Conservation (phyloP, 176 grass and related monocot species). For the Avena sativa region DNA sequence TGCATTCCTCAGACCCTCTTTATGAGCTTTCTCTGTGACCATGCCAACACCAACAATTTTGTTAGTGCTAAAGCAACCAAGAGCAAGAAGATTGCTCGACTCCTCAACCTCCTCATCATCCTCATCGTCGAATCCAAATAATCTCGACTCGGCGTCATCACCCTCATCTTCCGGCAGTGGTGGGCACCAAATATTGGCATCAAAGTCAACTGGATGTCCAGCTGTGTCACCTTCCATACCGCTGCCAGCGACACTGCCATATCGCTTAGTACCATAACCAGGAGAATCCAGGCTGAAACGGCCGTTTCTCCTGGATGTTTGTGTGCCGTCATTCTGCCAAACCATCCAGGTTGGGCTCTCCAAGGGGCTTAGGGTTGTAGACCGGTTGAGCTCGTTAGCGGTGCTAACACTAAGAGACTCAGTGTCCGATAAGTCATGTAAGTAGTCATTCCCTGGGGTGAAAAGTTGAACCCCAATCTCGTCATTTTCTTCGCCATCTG, state of each 20-base stretch:
- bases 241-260: background rate
- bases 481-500: constrained; percentile 53
- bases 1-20: constrained; percentile 57
- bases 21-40: constrained; percentile 50
- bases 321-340: constrained; percentile 39
- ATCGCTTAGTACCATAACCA: constrained; percentile 39
- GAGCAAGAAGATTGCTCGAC: constrained; percentile 45
- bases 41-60: constrained; percentile 31
- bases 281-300: constrained; percentile 57
- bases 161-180: constrained; percentile 63
- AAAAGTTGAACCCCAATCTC: constrained; percentile 70
- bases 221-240: constrained; percentile 33
- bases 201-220: constrained; percentile 49
- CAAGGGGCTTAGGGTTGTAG: constrained; percentile 54
- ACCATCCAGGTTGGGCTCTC: constrained; percentile 57
- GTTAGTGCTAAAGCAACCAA: constrained; percentile 54
- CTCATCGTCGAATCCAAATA: constrained; percentile 68
- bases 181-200: constrained; percentile 59
- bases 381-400: constrained; percentile 49
- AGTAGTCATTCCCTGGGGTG: constrained; percentile 56
- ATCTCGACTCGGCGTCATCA: constrained; percentile 55
- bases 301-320: constrained; percentile 44
- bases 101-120: constrained; percentile 58
- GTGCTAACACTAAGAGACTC: constrained; percentile 69
- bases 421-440: constrained; percentile 75